phyloP scores from a whole-genome alignment of 768 basidiomycete genomes.

The Naganishia vishniacii region DNA sequence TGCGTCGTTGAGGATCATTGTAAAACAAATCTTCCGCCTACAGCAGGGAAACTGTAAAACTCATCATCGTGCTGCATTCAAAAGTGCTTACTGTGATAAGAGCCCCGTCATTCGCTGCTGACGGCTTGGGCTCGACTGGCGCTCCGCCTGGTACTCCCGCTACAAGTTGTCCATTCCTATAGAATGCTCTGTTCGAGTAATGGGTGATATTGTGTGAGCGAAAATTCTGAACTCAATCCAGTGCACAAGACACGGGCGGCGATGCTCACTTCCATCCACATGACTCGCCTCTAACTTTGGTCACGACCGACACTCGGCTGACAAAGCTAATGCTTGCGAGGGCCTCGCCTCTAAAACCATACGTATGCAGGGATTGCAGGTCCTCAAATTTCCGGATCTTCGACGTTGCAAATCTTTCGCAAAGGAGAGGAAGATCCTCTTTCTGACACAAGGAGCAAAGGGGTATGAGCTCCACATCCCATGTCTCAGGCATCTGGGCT shows the following conservation, averaged over 20 bases:
- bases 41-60: not conserved
- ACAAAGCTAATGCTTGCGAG: slow-evolving; percentile 93
- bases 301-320: slow-evolving; percentile 73
- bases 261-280: slow-evolving; percentile 97
- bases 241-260: no score
- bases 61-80: not conserved
- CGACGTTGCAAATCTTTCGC: slow-evolving; percentile 91
- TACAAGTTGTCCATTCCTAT: slow-evolving; percentile 68
- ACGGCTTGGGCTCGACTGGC: slow-evolving; percentile 77
- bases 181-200: slow-evolving; percentile 60
- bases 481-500: not conserved
- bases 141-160: slow-evolving; percentile 47
- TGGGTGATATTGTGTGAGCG: not conserved
- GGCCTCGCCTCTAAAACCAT: slow-evolving; percentile 96
- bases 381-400: slow-evolving; percentile 84
- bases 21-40: slow-evolving; percentile 95
- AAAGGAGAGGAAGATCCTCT: slow-evolving; percentile 79
- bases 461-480: not conserved
- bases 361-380: slow-evolving; percentile 73
- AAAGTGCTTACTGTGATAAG: slow-evolving; percentile 63
- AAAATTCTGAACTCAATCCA: no score
- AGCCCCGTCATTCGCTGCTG: slow-evolving; percentile 92
- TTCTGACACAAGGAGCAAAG: slow-evolving; percentile 55
- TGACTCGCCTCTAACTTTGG: slow-evolving; percentile 72
- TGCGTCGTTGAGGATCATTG: slow-evolving; percentile 79